Percentiles rank a stretch among this genome's conserved stretches.
Conservation (phyloP, 164 flowering plant species). For the Malania oleifera region DNA sequence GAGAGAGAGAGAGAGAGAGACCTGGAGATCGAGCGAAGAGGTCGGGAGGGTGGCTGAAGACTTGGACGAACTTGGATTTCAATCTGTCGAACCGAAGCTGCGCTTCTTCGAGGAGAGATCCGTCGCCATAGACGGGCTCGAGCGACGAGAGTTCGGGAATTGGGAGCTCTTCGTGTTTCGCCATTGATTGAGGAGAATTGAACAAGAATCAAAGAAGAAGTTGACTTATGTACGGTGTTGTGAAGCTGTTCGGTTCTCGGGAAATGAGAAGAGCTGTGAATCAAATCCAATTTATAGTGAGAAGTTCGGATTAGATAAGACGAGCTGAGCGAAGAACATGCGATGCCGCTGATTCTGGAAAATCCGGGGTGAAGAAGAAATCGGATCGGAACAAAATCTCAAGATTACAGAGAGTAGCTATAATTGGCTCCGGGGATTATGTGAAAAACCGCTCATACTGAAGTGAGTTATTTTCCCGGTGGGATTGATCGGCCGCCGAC, state of each 20-base stretch:
- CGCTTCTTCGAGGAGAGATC: constrained; percentile 74
- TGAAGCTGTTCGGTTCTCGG: too few relatives aligned
- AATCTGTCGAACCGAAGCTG: constrained; percentile 55
- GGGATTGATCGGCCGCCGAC: too few relatives aligned
- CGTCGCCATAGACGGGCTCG: constrained; percentile 78
- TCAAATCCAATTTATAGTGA: neutral
- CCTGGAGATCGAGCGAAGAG: constrained; percentile 93
- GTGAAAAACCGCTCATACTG: too few relatives aligned
- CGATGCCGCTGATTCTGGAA: too few relatives aligned
- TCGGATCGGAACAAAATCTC: too few relatives aligned
- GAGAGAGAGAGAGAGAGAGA: constrained; percentile 5
- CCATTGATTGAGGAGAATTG: constrained; percentile 26
- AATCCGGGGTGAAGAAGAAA: too few relatives aligned
- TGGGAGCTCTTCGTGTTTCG: constrained; percentile 70
- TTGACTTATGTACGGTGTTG: neutral
- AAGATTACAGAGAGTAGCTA: too few relatives aligned
- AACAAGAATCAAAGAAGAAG: neutral
- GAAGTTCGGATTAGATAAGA: neutral
- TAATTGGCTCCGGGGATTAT: too few relatives aligned
- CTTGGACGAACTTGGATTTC: constrained; percentile 54
- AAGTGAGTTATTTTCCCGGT: too few relatives aligned
- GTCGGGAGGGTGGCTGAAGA: constrained; percentile 63
- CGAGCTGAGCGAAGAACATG: too few relatives aligned
- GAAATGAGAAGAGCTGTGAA: too few relatives aligned
- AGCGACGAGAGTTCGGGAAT: constrained; percentile 55